Conservation (phyloP, 1,139 yeast species). For the Magnusiomyces clavatus region DNA sequence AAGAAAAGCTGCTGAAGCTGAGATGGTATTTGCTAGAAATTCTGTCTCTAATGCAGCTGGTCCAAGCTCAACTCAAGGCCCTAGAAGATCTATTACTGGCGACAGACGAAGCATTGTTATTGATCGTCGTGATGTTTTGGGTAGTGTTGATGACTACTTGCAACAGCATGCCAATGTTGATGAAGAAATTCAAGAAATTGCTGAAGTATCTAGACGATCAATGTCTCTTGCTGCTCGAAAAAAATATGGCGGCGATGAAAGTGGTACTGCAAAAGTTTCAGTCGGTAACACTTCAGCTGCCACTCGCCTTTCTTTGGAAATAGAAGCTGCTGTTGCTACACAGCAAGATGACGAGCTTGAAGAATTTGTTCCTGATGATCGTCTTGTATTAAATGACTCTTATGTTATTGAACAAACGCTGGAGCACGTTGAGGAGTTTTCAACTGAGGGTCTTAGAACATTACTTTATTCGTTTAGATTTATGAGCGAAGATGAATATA, state of each 20-base stretch:
- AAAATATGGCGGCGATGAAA: slow-evolving; percentile 42
- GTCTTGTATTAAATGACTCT: slow-evolving; percentile 62
- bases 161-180: slow-evolving; percentile 42
- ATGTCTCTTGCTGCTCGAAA: slow-evolving; percentile 47
- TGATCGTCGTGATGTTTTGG: slow-evolving; percentile 24
- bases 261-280: slow-evolving; percentile 1
- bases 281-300: not conserved
- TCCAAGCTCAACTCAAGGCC: not conserved
- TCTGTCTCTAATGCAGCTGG: slow-evolving; percentile 30
- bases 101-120: slow-evolving; percentile 25
- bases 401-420: slow-evolving; percentile 75
- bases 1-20: slow-evolving; percentile 77
- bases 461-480: slow-evolving; percentile 74
- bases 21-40: slow-evolving; percentile 44
- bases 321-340: not conserved
- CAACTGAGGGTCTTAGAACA: slow-evolving; percentile 91
- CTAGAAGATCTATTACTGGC: slow-evolving; percentile 15
- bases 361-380: slow-evolving; percentile 46
- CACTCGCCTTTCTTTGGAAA: not conserved
- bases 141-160: slow-evolving; percentile 49
- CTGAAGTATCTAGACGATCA: slow-evolving; percentile 53
- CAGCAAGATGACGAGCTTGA: slow-evolving; percentile 8
- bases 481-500: slow-evolving; percentile 53
- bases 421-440: slow-evolving; percentile 86
- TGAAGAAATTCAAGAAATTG: slow-evolving; percentile 53